Conservation (phyloP, 352 stramenopile species). For the Pseudoperonospora humuli region DNA sequence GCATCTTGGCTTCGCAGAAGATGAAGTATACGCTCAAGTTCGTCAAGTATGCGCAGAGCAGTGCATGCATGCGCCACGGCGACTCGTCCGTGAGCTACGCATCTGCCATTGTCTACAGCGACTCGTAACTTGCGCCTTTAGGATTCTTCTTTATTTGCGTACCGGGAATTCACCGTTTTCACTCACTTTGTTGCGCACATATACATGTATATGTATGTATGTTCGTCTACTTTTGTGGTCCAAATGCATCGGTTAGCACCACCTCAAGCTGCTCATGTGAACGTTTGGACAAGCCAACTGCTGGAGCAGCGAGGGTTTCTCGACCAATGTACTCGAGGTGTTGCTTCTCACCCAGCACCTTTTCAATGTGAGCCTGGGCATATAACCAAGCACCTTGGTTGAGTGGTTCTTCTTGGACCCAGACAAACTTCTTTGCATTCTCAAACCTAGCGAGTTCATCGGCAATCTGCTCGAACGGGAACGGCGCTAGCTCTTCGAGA, state of each 20-base stretch:
- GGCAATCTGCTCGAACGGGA: constrained; percentile 66
- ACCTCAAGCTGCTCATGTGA: constrained; percentile 56
- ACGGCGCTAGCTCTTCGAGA: constrained; percentile 80
- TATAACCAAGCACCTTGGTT: constrained; percentile 80
- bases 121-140: constrained; percentile 20
- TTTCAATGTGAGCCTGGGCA: constrained; percentile 59
- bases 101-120: constrained; percentile 83
- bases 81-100: constrained; percentile 95
- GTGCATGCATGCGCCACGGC: constrained; percentile 67
- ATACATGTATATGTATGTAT: neutral
- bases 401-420: constrained; percentile 76
- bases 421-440: constrained; percentile 62
- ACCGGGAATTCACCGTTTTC: constrained; percentile 2
- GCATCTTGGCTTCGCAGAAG: constrained; percentile 37
- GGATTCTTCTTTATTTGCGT: constrained; percentile 3
- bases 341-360: constrained; percentile 50
- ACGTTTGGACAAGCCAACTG: constrained; percentile 65
- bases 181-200: neutral
- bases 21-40: constrained; percentile 84
- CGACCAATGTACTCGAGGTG: constrained; percentile 65
- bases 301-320: constrained; percentile 58
- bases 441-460: constrained; percentile 46
- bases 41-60: constrained; percentile 91
- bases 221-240: constrained; percentile 15
- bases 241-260: constrained; percentile 61